phyloP scores from a whole-genome alignment of 2,329 filamentous ascomycete genomes.

The Sclerotinia borealis region DNA sequence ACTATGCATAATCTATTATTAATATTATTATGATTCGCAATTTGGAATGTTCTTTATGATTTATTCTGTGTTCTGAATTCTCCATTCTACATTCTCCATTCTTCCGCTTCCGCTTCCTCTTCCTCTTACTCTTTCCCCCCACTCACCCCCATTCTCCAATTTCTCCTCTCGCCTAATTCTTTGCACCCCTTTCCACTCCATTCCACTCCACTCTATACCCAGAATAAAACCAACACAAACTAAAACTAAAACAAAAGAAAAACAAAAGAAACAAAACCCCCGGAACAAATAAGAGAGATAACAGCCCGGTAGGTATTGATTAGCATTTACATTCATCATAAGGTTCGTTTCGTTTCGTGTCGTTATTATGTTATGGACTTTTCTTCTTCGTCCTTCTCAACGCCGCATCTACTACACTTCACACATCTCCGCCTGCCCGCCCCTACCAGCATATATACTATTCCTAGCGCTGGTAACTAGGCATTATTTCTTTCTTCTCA shows the following conservation, averaged over 20 bases:
- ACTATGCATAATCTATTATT: no score
- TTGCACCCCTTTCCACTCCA: no score
- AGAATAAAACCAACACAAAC: background rate
- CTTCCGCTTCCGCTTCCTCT: background rate
- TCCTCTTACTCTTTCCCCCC: background rate
- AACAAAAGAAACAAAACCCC: background rate
- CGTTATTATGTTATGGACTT: background rate
- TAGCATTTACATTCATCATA: slow-evolving; percentile 4
- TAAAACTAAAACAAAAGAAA: background rate
- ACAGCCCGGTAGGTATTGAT: background rate
- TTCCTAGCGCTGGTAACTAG: background rate
- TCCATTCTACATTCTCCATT: background rate
- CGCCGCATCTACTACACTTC: background rate
- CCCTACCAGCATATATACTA: slow-evolving; percentile 11
- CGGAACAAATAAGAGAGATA: background rate
- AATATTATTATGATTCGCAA: no score
- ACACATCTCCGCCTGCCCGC: background rate
- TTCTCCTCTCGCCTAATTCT: background rate
- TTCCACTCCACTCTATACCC: background rate
- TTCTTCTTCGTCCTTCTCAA: background rate
- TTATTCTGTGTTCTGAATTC: no score
- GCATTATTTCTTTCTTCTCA: background rate
- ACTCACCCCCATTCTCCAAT: background rate
- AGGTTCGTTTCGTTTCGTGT: slow-evolving; percentile 1
- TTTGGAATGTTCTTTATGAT: no score